A percentile compares a stretch with the other conserved stretches of the same genome.
Conservation (phyloP, 129 eudicot genomes). For the Saussurea involucrata region DNA sequence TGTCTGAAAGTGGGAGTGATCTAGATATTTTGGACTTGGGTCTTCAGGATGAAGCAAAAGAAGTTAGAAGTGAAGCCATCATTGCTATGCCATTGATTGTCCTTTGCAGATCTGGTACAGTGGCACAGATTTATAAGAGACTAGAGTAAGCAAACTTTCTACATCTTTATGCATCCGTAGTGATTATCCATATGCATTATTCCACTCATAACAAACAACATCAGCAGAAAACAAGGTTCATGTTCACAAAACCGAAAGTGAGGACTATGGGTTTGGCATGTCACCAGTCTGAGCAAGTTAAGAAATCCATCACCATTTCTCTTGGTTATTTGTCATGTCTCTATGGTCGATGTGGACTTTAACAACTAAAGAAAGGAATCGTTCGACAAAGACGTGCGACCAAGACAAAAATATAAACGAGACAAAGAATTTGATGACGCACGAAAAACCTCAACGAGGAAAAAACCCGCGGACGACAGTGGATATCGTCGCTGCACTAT, state of each 20-base stretch:
- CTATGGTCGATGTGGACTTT: too few relatives aligned
- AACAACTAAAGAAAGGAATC: too few relatives aligned
- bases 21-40: slow-evolving; percentile 71
- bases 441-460: too few relatives aligned
- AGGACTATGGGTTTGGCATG: not conserved
- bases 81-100: slow-evolving; percentile 67
- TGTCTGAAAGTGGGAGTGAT: slow-evolving; percentile 29
- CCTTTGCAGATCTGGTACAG: slow-evolving; percentile 50
- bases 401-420: too few relatives aligned
- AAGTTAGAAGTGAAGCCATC: slow-evolving; percentile 79
- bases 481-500: too few relatives aligned
- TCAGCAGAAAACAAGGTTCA: not conserved
- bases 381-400: too few relatives aligned
- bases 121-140: slow-evolving; percentile 51
- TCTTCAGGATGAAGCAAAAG: slow-evolving; percentile 65
- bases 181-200: not conserved
- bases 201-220: slow-evolving; percentile 3
- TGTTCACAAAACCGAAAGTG: not conserved
- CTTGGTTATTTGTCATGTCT: slow-evolving; percentile 87
- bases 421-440: too few relatives aligned
- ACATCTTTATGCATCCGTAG: not conserved
- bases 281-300: slow-evolving; percentile 44
- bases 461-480: too few relatives aligned
- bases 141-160: slow-evolving; percentile 58
- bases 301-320: slow-evolving; percentile 52